A percentile compares a stretch with the other conserved stretches of the same genome.
These are phyloP conservation scores for Fomitiporia mediterranea DNA, from an alignment of 1,284 basidiomycete genomes.

Conservation along the genomic window DNA sequence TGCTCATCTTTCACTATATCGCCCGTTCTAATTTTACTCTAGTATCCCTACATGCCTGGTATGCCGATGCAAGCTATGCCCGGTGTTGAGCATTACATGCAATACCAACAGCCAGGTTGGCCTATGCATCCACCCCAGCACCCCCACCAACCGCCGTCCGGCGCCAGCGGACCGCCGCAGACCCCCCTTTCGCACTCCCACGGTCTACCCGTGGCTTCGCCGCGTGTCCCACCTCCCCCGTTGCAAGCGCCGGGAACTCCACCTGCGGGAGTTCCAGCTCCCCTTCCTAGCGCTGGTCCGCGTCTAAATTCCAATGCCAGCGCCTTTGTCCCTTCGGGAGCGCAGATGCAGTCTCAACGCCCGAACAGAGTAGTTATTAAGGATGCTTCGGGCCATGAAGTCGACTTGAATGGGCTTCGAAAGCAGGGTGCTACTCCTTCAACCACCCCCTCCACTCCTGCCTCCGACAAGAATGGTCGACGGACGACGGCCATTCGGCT, in stretches of 20 bases:
- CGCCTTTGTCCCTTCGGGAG: conserved; percentile 52
- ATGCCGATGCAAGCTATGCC: conserved; percentile 25
- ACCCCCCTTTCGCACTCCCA: conserved; percentile 30
- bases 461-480: conserved; percentile 32
- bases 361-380: conserved; percentile 47
- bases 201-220: conserved; percentile 46
- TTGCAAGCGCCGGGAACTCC: conserved; percentile 62
- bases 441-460: conserved; percentile 29
- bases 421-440: conserved; percentile 40
- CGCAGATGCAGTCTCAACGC: conserved; percentile 19
- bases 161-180: conserved; percentile 26
- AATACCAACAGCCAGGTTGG: conserved; percentile 29
- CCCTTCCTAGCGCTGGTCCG: conserved; percentile 51
- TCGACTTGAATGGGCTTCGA: conserved; percentile 50
- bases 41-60: conserved; percentile 28
- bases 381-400: conserved; percentile 48
- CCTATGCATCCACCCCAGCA: conserved; percentile 35
- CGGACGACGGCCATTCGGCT: conserved; percentile 35
- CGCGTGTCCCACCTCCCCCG: conserved; percentile 51
- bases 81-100: conserved; percentile 32
- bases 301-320: conserved; percentile 57
- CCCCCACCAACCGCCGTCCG: conserved; percentile 24
- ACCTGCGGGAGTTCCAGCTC: conserved; percentile 54
- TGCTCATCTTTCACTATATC: conserved; percentile 2
- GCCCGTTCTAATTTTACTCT: conserved; percentile 23